Evolutionary conservation across 306 rosid genomes (phyloP).

Genomic region (Quercus berberidifolia): DNA sequence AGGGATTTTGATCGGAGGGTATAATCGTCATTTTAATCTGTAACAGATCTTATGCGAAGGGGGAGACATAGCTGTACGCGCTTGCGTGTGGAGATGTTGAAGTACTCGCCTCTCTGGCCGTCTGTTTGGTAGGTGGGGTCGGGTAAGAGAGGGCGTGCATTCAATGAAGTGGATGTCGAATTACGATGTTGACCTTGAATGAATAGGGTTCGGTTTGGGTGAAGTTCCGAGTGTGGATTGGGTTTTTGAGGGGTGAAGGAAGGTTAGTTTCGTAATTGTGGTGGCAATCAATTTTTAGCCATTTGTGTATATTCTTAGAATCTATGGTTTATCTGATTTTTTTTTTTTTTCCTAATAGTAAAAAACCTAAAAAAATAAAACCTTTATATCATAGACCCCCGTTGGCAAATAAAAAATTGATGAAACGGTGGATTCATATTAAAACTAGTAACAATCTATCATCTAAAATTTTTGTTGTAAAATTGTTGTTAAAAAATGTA

Average conservation of each 20-base stretch:
- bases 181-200: neutral
- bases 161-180: neutral
- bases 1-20: conserved; percentile 43
- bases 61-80: neutral
- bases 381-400: too few relatives aligned
- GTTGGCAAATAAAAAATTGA: too few relatives aligned
- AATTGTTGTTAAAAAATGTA: too few relatives aligned
- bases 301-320: neutral
- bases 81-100: neutral
- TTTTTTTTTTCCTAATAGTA: neutral
- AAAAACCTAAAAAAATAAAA: too few relatives aligned
- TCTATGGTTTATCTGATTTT: neutral
- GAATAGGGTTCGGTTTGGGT: neutral
- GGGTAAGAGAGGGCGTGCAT: neutral
- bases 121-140: neutral
- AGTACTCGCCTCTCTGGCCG: conserved; percentile 15
- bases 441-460: fast-evolving
- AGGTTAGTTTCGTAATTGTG: neutral
- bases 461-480: too few relatives aligned
- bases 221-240: neutral
- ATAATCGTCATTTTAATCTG: conserved; percentile 22
- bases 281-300: neutral
- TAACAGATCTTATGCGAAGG: neutral
- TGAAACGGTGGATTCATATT: too few relatives aligned
- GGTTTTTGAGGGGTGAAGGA: neutral